Evolutionary conservation across 1,139 yeast genomes (phyloP).

Genomic region (Pichia sp.): DNA sequence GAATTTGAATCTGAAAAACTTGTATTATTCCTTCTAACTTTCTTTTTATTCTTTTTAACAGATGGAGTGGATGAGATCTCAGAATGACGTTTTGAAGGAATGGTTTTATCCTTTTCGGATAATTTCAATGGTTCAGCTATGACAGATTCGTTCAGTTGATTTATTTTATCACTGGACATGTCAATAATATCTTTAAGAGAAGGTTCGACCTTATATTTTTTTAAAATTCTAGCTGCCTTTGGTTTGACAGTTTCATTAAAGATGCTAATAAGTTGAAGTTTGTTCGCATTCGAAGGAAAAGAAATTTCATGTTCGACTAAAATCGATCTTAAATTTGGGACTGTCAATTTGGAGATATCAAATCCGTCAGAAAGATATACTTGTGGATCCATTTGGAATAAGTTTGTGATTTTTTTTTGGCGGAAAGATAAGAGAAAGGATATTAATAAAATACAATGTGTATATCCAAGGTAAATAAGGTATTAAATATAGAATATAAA

Average conservation of each 20-base stretch:
- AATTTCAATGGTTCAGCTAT: slow-evolving; percentile 2
- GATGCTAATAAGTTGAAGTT: slow-evolving; percentile 49
- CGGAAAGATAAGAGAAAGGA: too few species aligned
- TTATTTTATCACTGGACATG: too few species aligned
- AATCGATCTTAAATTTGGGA: slow-evolving; percentile 59
- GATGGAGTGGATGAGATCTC: neutral
- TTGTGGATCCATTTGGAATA: slow-evolving; percentile 28
- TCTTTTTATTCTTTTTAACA: slow-evolving; percentile 5
- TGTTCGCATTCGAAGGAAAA: slow-evolving; percentile 57
- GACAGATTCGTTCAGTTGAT: neutral
- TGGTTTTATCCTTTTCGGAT: slow-evolving; percentile 8
- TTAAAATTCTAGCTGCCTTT: slow-evolving; percentile 33
- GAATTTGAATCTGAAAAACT: slow-evolving; percentile 10
- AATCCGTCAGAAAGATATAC: slow-evolving; percentile 34
- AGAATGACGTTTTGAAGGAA: slow-evolving; percentile 13
- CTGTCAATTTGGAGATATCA: slow-evolving; percentile 55
- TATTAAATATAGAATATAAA: too few species aligned
- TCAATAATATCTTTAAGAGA: slow-evolving; percentile 7
- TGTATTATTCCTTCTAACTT: slow-evolving; percentile 4
- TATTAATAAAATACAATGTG: too few species aligned
- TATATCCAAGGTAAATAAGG: too few species aligned
- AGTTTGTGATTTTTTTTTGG: too few species aligned
- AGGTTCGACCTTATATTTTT: slow-evolving; percentile 18
- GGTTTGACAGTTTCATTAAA: slow-evolving; percentile 46
- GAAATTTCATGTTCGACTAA: slow-evolving; percentile 51